Conservation (phyloP, 2,329 filamentous ascomycete genomes). For the Diaporthe ilicicola region DNA sequence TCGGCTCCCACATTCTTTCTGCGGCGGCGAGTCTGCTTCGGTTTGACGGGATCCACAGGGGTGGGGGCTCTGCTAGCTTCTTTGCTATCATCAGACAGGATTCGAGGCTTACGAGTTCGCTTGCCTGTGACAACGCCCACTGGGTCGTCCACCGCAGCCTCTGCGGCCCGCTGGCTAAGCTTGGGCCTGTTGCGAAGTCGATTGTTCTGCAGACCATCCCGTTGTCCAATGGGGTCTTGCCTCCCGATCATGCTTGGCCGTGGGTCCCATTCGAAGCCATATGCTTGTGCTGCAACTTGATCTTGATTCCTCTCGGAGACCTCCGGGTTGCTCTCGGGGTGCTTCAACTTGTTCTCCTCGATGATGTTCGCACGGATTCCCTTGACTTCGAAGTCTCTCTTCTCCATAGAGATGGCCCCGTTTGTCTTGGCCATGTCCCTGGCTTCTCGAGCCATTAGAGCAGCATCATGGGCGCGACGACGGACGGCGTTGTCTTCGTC, state of each 20-base stretch:
- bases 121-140: constrained; percentile 57
- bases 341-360: constrained; percentile 52
- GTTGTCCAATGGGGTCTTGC: constrained; percentile 66
- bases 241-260: constrained; percentile 64
- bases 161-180: constrained; percentile 66
- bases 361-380: constrained; percentile 54
- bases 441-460: constrained; percentile 45
- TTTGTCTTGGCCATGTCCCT: constrained; percentile 41
- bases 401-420: constrained; percentile 51
- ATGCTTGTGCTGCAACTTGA: constrained; percentile 65
- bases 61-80: constrained; percentile 62
- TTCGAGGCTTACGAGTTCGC: constrained; percentile 61
- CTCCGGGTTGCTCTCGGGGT: constrained; percentile 54
- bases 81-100: constrained; percentile 60
- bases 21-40: constrained; percentile 29
- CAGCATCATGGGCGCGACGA: constrained; percentile 56
- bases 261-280: constrained; percentile 69
- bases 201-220: constrained; percentile 62
- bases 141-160: constrained; percentile 51
- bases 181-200: constrained; percentile 65
- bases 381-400: constrained; percentile 61
- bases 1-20: constrained; percentile 29
- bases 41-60: constrained; percentile 44
- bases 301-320: constrained; percentile 60
- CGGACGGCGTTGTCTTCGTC: constrained; percentile 66